Conservation (phyloP, 2,329 filamentous ascomycete genomes). For the Amauroascus verrucosus region DNA sequence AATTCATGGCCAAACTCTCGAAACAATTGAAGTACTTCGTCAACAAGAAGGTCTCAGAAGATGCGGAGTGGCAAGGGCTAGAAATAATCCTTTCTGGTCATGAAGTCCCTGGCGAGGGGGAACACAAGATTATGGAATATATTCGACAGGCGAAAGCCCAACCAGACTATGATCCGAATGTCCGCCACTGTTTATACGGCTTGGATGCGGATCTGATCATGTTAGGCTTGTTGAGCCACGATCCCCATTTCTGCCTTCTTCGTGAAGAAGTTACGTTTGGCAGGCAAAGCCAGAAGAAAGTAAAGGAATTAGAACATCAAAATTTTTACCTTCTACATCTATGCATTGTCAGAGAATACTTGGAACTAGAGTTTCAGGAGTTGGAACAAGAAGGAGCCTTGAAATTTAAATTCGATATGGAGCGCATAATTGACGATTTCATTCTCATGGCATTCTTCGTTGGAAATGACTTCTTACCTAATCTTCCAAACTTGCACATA, state of each 20-base stretch:
- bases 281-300: constrained; percentile 73
- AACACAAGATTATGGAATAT: constrained; percentile 99
- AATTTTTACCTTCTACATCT: constrained; percentile 97
- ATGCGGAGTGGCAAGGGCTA: constrained; percentile 93
- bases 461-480: constrained; percentile 96
- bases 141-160: constrained; percentile 96
- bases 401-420: constrained; percentile 77
- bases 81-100: constrained; percentile 95
- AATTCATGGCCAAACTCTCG: constrained; percentile 95
- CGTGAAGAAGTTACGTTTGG: constrained; percentile 98
- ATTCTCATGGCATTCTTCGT: constrained; percentile 99
- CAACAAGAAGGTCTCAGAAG: constrained; percentile 96
- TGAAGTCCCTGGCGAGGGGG: constrained; percentile 93
- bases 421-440: constrained; percentile 96
- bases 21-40: constrained; percentile 95
- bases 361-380: constrained; percentile 94
- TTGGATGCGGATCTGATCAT: constrained; percentile 97
- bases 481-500: constrained; percentile 91
- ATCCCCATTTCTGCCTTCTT: constrained; percentile 93
- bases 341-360: constrained; percentile 92
- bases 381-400: constrained; percentile 63
- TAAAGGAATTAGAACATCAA: constrained; percentile 94
- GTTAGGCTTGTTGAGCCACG: constrained; percentile 91
- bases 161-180: constrained; percentile 80
- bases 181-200: constrained; percentile 93